phyloP scores from a whole-genome alignment of 805 yeast genomes.

The Sugiyamaella boreocaroliniensis region DNA sequence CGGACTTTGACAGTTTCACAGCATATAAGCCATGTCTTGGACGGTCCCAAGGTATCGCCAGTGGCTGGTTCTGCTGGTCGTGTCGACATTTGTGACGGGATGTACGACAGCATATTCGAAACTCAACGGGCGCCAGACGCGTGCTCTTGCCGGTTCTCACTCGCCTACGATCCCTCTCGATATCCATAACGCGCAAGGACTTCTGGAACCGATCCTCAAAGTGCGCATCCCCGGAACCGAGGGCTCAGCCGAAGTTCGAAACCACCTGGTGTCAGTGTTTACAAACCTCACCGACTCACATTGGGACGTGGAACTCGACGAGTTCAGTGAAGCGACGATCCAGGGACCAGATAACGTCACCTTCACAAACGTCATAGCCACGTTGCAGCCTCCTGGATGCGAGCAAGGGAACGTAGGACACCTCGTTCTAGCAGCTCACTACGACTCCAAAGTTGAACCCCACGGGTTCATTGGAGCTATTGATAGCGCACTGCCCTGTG shows the following conservation, averaged over 20 bases:
- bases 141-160: neutral
- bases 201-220: conserved; percentile 27
- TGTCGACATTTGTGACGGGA: neutral
- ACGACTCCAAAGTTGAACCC: conserved; percentile 45
- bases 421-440: conserved; percentile 46
- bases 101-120: conserved; percentile 5
- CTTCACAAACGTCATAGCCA: conserved; percentile 30
- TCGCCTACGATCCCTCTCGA: conserved; percentile 15
- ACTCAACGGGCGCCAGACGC: conserved; percentile 3
- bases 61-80: neutral
- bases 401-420: conserved; percentile 23
- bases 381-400: conserved; percentile 22
- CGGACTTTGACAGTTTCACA: too few species aligned
- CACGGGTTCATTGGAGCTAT: conserved; percentile 55
- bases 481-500: conserved; percentile 55
- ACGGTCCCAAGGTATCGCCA: too few species aligned
- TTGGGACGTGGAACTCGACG: conserved; percentile 27
- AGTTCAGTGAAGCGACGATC: conserved; percentile 34
- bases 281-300: conserved; percentile 16
- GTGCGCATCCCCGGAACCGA: conserved; percentile 39
- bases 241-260: conserved; percentile 34
- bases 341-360: conserved; percentile 26
- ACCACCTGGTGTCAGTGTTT: conserved; percentile 35
- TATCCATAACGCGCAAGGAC: conserved; percentile 16
- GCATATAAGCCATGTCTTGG: too few species aligned